These are phyloP conservation scores for Conoideocrella luteorostrata DNA, from an alignment of 2,329 filamentous ascomycete genomes.

Conservation along the genomic window DNA sequence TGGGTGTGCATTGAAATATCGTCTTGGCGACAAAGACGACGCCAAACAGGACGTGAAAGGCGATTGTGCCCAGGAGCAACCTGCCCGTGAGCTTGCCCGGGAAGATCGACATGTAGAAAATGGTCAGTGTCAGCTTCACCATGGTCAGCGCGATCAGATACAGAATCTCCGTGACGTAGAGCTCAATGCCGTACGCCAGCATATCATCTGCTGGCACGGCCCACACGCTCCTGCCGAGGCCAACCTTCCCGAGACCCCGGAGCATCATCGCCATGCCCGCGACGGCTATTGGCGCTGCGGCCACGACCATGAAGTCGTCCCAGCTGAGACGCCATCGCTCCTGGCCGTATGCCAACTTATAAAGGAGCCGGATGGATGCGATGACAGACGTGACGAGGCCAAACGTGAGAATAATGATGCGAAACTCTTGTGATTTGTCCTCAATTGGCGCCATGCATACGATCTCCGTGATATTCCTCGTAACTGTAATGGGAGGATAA, in stretches of 20 bases:
- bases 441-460: no score
- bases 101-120: constrained; percentile 46
- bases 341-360: neutral
- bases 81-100: constrained; percentile 25
- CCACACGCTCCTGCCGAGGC: neutral
- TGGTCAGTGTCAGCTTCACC: no score
- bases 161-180: neutral
- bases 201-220: neutral
- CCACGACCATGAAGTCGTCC: neutral
- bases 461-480: no score
- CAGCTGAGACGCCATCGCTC: neutral
- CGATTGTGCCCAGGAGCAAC: constrained; percentile 29
- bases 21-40: constrained; percentile 31
- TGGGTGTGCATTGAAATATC: constrained; percentile 39
- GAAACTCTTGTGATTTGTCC: neutral
- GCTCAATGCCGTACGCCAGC: neutral
- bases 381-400: neutral
- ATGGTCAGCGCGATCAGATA: no score
- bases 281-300: neutral
- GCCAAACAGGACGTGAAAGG: constrained; percentile 28
- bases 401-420: neutral
- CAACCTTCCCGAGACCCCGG: neutral
- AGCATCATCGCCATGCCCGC: neutral
- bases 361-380: neutral
- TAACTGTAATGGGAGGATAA: no score